Evolutionary conservation across 305 asterid species (phyloP).

Genomic region (Striga hermonthica): DNA sequence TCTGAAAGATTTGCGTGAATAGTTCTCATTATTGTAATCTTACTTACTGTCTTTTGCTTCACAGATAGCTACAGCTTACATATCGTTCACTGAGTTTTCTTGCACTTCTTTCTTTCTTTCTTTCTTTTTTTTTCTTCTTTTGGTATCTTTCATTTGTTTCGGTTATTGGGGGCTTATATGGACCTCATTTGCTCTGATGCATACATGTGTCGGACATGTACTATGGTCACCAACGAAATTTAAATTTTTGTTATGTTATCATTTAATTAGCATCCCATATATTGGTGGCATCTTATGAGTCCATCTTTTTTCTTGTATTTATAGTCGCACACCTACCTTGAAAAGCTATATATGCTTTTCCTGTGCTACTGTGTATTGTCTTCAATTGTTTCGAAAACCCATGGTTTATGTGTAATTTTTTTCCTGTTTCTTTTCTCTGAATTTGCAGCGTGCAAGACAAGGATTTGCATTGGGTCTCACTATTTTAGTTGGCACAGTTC

Average conservation of each 20-base stretch:
- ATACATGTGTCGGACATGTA: too few relatives aligned
- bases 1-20: background rate
- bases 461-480: constrained; percentile 93
- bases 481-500: constrained; percentile 57
- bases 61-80: background rate
- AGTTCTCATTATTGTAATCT: background rate
- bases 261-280: background rate
- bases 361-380: background rate
- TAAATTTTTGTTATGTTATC: background rate
- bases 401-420: constrained; percentile 12
- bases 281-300: background rate
- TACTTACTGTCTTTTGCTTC: background rate
- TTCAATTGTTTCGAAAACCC: constrained; percentile 8
- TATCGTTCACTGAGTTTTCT: background rate
- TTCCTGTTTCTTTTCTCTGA: background rate
- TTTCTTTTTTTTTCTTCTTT: too few relatives aligned
- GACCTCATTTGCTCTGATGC: too few relatives aligned
- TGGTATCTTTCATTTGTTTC: too few relatives aligned
- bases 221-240: too few relatives aligned
- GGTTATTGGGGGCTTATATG: too few relatives aligned
- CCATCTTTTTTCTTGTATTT: background rate
- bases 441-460: constrained; percentile 86
- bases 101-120: background rate
- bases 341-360: constrained; percentile 2
- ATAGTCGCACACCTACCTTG: background rate